Conservation (phyloP, 2,329 filamentous ascomycete genomes). For the Pseudogymnoascus destructans region DNA sequence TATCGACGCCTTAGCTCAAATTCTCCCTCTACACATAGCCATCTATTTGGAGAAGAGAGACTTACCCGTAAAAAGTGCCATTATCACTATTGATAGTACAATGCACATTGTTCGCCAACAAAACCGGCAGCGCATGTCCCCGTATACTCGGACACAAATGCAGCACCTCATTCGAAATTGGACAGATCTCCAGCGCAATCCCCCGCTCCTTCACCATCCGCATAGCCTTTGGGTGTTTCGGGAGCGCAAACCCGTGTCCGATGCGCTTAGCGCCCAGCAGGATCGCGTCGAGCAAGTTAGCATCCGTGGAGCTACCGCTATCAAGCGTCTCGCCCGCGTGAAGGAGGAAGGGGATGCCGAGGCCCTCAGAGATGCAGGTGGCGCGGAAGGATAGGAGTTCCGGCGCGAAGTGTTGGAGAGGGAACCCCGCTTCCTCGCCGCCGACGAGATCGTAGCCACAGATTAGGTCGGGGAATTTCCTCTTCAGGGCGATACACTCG, state of each 20-base stretch:
- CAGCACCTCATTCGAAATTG: slow-evolving; percentile 64
- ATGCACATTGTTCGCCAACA: slow-evolving; percentile 59
- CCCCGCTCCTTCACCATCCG: slow-evolving; percentile 47
- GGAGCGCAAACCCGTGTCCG: slow-evolving; percentile 59
- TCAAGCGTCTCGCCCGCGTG: slow-evolving; percentile 67
- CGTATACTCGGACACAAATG: slow-evolving; percentile 52
- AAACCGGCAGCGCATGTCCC: slow-evolving; percentile 52
- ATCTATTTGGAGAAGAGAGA: background rate
- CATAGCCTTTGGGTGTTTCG: slow-evolving; percentile 54
- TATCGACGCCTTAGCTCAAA: slow-evolving; percentile 24
- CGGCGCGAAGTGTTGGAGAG: slow-evolving; percentile 41
- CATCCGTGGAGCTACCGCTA: slow-evolving; percentile 48
- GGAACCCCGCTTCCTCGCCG: slow-evolving; percentile 46
- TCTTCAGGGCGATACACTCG: slow-evolving; percentile 50
- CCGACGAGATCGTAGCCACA: slow-evolving; percentile 61
- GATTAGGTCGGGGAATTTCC: slow-evolving; percentile 42
- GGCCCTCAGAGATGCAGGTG: slow-evolving; percentile 32
- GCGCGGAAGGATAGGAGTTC: slow-evolving; percentile 44
- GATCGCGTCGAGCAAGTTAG: slow-evolving; percentile 56
- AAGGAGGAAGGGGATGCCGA: slow-evolving; percentile 60
- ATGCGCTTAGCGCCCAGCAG: slow-evolving; percentile 55
- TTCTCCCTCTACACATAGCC: background rate
- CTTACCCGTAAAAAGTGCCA: slow-evolving; percentile 55
- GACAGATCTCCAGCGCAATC: slow-evolving; percentile 63
- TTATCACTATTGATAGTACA: slow-evolving; percentile 68